Percentiles rank a stretch among this genome's conserved stretches.
Evolutionary conservation across 1,284 basidiomycete genomes (phyloP).

Genomic region (Phellopilus nigrolimitatus): DNA sequence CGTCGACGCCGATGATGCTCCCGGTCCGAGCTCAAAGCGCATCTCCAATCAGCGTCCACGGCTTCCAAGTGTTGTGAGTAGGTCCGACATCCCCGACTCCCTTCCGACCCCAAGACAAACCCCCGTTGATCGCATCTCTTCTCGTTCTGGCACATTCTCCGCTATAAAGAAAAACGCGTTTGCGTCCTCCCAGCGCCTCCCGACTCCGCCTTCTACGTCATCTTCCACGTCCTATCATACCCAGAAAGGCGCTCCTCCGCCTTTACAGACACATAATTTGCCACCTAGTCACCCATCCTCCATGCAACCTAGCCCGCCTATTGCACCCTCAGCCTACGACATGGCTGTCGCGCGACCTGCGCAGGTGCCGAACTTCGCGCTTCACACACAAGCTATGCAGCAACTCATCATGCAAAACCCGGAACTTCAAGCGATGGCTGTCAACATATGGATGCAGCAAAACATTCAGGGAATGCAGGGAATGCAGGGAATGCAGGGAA

Average conservation of each 20-base stretch:
- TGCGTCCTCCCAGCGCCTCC: background rate
- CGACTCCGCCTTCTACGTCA: slow-evolving; percentile 1
- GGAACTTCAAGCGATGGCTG: background rate
- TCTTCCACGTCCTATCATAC: background rate
- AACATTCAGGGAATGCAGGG: too few relatives aligned
- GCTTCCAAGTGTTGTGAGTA: background rate
- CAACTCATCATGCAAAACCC: background rate
- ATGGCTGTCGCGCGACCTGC: background rate
- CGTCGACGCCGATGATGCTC: slow-evolving; percentile 26
- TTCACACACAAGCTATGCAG: background rate
- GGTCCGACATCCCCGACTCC: background rate
- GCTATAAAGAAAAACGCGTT: background rate
- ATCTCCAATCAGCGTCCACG: background rate
- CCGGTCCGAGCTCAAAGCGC: background rate
- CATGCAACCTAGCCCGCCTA: background rate
- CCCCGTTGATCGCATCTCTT: background rate
- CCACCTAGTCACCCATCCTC: background rate
- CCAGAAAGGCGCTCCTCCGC: background rate
- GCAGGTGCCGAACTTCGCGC: background rate
- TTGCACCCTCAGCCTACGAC: background rate
- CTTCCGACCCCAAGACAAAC: slow-evolving; percentile 10
- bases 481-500: too few relatives aligned
- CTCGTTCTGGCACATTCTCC: background rate
- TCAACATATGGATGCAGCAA: too few relatives aligned
- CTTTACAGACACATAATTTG: background rate